These are phyloP conservation scores for Aspergillus sclerotioniger DNA, from an alignment of 495 filamentous ascomycete species.

Conservation along the genomic window DNA sequence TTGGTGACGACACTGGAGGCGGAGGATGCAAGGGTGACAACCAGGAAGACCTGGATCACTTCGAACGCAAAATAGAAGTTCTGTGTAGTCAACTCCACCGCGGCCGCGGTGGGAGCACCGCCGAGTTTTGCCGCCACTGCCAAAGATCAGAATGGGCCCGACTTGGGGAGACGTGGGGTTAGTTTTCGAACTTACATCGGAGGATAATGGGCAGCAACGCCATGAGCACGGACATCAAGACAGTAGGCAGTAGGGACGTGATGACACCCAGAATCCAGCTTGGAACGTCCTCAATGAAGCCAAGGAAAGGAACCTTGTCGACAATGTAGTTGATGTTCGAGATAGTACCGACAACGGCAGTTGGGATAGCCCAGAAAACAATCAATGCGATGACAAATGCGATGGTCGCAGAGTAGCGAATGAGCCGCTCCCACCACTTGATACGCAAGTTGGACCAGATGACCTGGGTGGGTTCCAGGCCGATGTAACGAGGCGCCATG, in stretches of 20 bases:
- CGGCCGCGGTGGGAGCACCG: constrained; percentile 73
- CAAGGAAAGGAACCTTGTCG: constrained; percentile 59
- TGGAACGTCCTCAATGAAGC: constrained; percentile 74
- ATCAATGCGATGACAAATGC: constrained; percentile 75
- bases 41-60: constrained; percentile 90
- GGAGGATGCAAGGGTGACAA: constrained; percentile 76
- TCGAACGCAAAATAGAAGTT: constrained; percentile 95
- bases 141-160: constrained; percentile 5
- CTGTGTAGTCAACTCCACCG: constrained; percentile 82
- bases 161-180: too few species aligned
- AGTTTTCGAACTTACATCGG: constrained; percentile 49
- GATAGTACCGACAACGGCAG: constrained; percentile 79
- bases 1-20: constrained; percentile 51
- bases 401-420: constrained; percentile 67
- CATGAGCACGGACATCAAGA: constrained; percentile 83
- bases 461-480: constrained; percentile 78
- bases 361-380: constrained; percentile 91
- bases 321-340: constrained; percentile 78
- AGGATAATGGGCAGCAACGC: constrained; percentile 85
- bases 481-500: constrained; percentile 90
- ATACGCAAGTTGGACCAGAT: constrained; percentile 88
- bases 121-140: constrained; percentile 71
- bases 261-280: constrained; percentile 71
- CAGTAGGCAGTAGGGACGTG: constrained; percentile 76
- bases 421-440: constrained; percentile 80